Evolutionary conservation across 495 filamentous ascomycete species (phyloP), one percentile per base, ranked within the genome.

Genomic region (Penicillium ochrochloron): DNA sequence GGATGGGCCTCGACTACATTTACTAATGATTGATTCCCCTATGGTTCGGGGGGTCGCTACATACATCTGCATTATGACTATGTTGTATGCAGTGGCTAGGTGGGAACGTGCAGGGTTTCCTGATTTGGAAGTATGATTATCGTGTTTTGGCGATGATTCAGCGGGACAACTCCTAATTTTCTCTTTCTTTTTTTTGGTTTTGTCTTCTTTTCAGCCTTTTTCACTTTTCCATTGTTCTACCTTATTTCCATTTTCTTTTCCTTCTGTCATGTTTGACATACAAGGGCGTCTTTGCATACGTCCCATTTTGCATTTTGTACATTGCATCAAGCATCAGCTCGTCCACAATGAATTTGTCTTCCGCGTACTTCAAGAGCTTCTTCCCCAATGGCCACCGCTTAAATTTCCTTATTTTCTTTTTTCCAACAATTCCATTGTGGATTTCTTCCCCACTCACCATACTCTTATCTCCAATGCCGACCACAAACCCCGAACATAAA

Each of bases 311-410:
- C 57, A 52, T 37, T 58, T 57, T 69, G 66, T 69, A 69, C 34
- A 69, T 66, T 60, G 66, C 66, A 69, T 63, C 25, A 48, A 57
- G 63, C 66, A 65, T 62, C 44, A 17, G 46, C 27, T 59, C 25
- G 48, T 52, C 59, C 41, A 59, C n/a, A 52, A 51, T 60, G 31
- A 34, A 56, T 56, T 34, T 2, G 10, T 56, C 7, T 17, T 31
- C 23, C 10, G 27, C 52, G 29, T 33, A 3, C 31, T 33, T 54
- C 29, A 27, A 25, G 46, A 5, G 10, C 21, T 12, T 27, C 5
- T 15, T 27, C 11, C n/a, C 25, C 25, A 1, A 27, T 27, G 25
- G 25, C 25, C 46, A 17, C n/a, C 48, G 48, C 25, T 52, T 6
- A 52, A 29, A 31, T 52, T 52, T 15, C 3, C 9, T 23, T 52